Conservation (phyloP, 345 rosid species). For the Mangifera indica region DNA sequence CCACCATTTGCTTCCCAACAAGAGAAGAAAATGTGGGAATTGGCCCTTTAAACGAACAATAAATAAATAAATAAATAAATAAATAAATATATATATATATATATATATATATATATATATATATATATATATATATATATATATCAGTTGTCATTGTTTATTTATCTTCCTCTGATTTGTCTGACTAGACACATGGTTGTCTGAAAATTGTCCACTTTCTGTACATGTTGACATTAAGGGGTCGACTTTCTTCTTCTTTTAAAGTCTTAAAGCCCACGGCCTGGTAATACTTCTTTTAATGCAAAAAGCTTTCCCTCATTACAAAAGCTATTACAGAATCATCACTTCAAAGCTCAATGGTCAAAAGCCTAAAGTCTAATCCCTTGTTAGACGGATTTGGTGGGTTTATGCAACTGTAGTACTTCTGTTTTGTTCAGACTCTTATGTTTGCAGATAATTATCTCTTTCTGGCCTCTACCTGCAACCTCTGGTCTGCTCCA, state of each 20-base stretch:
- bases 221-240: constrained; percentile 34
- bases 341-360: constrained; percentile 36
- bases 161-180: constrained; percentile 23
- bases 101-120: constrained; percentile 1
- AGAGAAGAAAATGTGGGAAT: constrained; percentile 43
- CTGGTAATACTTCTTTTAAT: constrained; percentile 52
- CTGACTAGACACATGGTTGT: constrained; percentile 17
- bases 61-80: too few species aligned
- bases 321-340: constrained; percentile 24
- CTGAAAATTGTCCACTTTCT: constrained; percentile 30
- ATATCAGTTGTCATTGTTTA: not conserved
- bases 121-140: not conserved
- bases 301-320: constrained; percentile 34
- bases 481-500: constrained; percentile 21
- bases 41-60: not conserved
- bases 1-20: constrained; percentile 71
- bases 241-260: constrained; percentile 34
- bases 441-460: constrained; percentile 32
- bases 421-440: constrained; percentile 27
- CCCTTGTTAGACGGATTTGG: constrained; percentile 35
- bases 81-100: constrained; percentile 1
- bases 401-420: constrained; percentile 3
- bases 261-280: constrained; percentile 38
- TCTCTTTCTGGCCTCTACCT: constrained; percentile 28
- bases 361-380: constrained; percentile 39